A percentile compares a stretch with the other conserved stretches of the same genome.
phyloP scores from a whole-genome alignment of 1,284 basidiomycete species.

The Tilletia indica region DNA sequence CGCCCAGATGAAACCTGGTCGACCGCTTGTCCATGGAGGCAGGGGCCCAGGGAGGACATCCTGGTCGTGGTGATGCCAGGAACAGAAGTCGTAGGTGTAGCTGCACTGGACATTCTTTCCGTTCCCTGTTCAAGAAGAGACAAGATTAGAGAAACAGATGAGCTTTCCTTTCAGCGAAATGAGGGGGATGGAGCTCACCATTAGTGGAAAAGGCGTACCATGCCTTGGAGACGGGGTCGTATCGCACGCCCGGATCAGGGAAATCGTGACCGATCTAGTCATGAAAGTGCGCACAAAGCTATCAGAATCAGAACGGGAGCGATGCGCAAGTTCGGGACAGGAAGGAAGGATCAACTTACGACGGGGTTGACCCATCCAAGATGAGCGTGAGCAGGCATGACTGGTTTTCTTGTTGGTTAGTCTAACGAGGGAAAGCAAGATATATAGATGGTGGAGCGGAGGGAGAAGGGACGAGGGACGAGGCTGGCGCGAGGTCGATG shows the following conservation, averaged over 20 bases:
- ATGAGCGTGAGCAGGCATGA: constrained; percentile 39
- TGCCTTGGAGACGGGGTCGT: constrained; percentile 27
- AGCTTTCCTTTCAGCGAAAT: background rate
- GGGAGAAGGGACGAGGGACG: no score
- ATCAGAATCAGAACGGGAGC: no score
- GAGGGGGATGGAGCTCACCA: background rate
- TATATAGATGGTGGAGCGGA: no score
- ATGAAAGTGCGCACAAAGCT: no score
- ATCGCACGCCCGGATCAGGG: constrained; percentile 42
- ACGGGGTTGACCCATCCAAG: constrained; percentile 36
- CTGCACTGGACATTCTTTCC: constrained; percentile 41
- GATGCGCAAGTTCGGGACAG: no score
- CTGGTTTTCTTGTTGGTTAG: no score
- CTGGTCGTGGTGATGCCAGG: constrained; percentile 34
- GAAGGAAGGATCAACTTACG: constrained; percentile 19
- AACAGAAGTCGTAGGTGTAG: constrained; percentile 38
- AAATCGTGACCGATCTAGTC: constrained; percentile 37
- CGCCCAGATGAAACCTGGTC: constrained; percentile 37
- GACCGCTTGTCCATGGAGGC: constrained; percentile 30
- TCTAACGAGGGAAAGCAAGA: no score
- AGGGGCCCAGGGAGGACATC: constrained; percentile 40
- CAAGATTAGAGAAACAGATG: background rate
- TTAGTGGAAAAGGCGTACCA: constrained; percentile 43
- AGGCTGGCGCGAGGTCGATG: no score
- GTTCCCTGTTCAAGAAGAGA: constrained; percentile 22